A percentile compares a stretch with the other conserved stretches of the same genome.
Evolutionary conservation across 1,284 basidiomycete genomes (phyloP).

Genomic region (Pyrrhoderma lamaoense): DNA sequence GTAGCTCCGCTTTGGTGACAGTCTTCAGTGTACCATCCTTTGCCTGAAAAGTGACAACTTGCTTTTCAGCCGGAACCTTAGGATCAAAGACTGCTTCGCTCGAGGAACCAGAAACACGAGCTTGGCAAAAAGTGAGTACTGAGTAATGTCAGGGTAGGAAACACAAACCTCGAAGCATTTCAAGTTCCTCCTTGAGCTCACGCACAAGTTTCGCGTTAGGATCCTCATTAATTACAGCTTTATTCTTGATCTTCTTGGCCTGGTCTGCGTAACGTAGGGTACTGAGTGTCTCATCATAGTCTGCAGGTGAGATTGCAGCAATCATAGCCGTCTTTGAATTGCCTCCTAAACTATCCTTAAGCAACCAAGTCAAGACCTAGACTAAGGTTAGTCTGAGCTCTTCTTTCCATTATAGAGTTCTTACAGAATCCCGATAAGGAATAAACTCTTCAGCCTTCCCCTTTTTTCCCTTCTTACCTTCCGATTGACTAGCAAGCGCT

Average conservation of each 20-base stretch:
- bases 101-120: constrained; percentile 57
- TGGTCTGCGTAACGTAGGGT: constrained; percentile 95
- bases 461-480: constrained; percentile 71
- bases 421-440: constrained; percentile 89
- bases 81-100: constrained; percentile 83
- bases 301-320: constrained; percentile 94
- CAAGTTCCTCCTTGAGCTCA: constrained; percentile 96
- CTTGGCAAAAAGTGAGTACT: constrained; percentile 32
- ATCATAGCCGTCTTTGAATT: constrained; percentile 98
- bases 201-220: constrained; percentile 97
- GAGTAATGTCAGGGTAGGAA: constrained; percentile 8
- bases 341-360: constrained; percentile 95
- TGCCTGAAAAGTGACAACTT: constrained; percentile 91
- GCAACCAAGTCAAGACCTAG: constrained; percentile 90
- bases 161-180: constrained; percentile 69
- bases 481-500: constrained; percentile 65
- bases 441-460: constrained; percentile 84
- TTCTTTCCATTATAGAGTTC: too few relatives aligned
- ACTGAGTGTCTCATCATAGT: constrained; percentile 96
- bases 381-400: constrained; percentile 5
- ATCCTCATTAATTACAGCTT: constrained; percentile 98
- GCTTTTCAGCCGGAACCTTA: constrained; percentile 85
- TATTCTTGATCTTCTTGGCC: constrained; percentile 99
- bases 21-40: constrained; percentile 93
- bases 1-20: constrained; percentile 93